A percentile compares a stretch with the other conserved stretches of the same genome.
phyloP scores from a whole-genome alignment of 2,329 filamentous ascomycete species.

The Epichloe scottii region DNA sequence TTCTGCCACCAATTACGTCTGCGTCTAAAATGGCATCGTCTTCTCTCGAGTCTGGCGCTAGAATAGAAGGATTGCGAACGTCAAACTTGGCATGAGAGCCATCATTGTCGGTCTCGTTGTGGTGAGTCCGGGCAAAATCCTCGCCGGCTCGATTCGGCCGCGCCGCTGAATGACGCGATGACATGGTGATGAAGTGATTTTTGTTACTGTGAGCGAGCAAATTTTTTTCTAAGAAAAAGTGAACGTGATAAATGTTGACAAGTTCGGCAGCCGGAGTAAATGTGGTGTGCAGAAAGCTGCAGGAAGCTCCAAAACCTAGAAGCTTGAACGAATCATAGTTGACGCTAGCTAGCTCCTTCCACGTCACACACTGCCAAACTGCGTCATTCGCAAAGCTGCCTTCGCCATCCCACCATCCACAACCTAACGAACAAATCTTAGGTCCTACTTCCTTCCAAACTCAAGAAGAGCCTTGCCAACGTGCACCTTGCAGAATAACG shows the following conservation, averaged over 20 bases:
- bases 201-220: neutral
- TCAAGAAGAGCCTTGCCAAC: no score
- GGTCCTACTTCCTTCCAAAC: no score
- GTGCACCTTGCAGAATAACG: neutral
- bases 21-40: constrained; percentile 67
- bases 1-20: constrained; percentile 76
- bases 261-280: neutral
- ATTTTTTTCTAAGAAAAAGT: no score
- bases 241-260: no score
- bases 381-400: constrained; percentile 10
- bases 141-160: constrained; percentile 77
- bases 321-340: neutral
- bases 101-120: constrained; percentile 38
- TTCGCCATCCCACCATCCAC: constrained; percentile 2
- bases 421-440: no score
- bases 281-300: neutral
- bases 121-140: constrained; percentile 64
- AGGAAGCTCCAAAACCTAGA: neutral
- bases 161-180: constrained; percentile 27
- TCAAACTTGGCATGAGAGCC: constrained; percentile 84
- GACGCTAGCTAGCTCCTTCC: neutral
- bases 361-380: neutral
- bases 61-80: constrained; percentile 81
- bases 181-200: constrained; percentile 6
- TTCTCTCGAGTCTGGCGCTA: constrained; percentile 69